These are phyloP conservation scores for Mallotus nudiflorus DNA, from an alignment of 345 rosid species.

Conservation along the genomic window DNA sequence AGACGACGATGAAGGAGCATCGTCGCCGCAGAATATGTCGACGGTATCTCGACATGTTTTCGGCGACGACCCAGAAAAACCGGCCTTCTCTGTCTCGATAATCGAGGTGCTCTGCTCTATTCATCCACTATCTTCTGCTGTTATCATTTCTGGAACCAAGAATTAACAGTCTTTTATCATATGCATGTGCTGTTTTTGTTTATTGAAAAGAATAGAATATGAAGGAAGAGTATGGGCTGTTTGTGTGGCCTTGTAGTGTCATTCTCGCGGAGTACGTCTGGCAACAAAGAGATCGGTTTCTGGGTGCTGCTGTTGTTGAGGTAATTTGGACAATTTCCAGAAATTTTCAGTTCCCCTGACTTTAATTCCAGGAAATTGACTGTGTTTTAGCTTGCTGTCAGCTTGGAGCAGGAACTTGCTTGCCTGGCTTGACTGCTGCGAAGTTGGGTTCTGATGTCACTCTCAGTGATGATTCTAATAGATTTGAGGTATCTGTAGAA, in stretches of 20 bases:
- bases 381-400: conserved; percentile 28
- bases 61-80: conserved; percentile 40
- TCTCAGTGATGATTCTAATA: conserved; percentile 63
- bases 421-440: conserved; percentile 81
- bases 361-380: background rate
- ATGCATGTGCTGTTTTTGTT: background rate
- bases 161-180: background rate
- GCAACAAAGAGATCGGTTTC: conserved; percentile 73
- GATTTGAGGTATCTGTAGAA: conserved; percentile 47
- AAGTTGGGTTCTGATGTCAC: conserved; percentile 73
- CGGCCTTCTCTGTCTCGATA: conserved; percentile 54
- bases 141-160: background rate
- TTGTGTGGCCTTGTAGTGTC: conserved; percentile 86
- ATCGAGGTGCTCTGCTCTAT: conserved; percentile 69
- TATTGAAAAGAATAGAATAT: conserved; percentile 43
- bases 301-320: conserved; percentile 59
- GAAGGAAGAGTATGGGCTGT: conserved; percentile 88
- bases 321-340: conserved; percentile 15
- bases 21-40: conserved; percentile 30
- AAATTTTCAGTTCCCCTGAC: background rate
- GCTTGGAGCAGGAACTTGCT: conserved; percentile 86
- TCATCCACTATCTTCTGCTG: too few species aligned
- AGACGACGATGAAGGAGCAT: conserved; percentile 15
- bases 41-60: conserved; percentile 58
- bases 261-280: conserved; percentile 89